Base-by-base conservation (phyloP, 306 rosid genomes). In the Potentilla sterilis region DNA sequence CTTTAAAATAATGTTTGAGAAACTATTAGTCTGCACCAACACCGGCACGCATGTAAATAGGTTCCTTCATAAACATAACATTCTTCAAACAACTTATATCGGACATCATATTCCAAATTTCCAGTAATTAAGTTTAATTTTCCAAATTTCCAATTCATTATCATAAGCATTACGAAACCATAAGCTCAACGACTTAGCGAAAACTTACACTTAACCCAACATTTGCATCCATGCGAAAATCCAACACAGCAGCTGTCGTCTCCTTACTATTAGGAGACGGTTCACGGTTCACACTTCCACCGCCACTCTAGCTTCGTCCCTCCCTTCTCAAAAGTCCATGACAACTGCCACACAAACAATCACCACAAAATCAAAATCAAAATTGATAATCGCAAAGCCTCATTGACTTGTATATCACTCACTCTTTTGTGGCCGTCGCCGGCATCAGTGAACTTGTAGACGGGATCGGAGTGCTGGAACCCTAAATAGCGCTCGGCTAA, bases 291-390 rank as follows among this genome's bases (percentile, higher is more conserved):
- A 82, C 95, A 90, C 78, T 90, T 90, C 99, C 96, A 92, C 80
- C 99, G 84, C 97, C 97, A 92, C 44, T 89, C 87, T 37, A 92
- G 84, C 48, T 86, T 90, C 41, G 92, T 88, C 73, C 92, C 93
- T 90, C 83, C 97, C 81, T 89, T 95, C 80, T 90, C 89, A 84
- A 92, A 95, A 6, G 96, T 89, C 99, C 97, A 95, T 0, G 92
- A 90, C 83, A 92, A 86, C 96, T 95, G 81, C 19, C 74, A 73
- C 62, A 41, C 28, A n/a, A 46, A 28, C 22, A 8, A 58, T 63
- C 65, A 41, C 41, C 42, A 37, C 1, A 1, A 12, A n/a, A 6
- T 47, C 21, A 42, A 47, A 15, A 40, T 40, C 8, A 12, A 61
- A 61, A 28, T 1, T 7, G 43, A 37, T 59, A 49, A 42, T 35